Percentiles rank a stretch among this genome's conserved stretches.
Evolutionary conservation across 495 filamentous ascomycete genomes (phyloP).

Genomic region (Aspergillus mulundensis): DNA sequence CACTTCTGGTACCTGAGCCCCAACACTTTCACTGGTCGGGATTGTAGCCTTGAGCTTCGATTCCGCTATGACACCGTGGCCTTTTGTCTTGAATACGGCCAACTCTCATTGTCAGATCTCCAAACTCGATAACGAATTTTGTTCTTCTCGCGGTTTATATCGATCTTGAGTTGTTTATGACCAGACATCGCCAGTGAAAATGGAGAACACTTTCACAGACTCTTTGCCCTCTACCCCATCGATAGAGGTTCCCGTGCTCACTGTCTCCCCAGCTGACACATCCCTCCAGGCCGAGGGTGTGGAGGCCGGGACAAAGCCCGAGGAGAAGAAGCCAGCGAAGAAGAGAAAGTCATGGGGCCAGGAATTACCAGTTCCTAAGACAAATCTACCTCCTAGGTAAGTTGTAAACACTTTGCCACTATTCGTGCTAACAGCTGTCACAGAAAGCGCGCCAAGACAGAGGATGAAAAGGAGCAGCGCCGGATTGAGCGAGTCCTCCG

Average conservation of each 20-base stretch:
- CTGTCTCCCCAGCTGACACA: slow-evolving; percentile 50
- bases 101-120: too few species aligned
- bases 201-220: slow-evolving; percentile 39
- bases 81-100: slow-evolving; percentile 18
- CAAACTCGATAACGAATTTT: too few species aligned
- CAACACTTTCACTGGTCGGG: slow-evolving; percentile 15
- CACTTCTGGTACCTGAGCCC: slow-evolving; percentile 10
- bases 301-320: slow-evolving; percentile 28
- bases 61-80: slow-evolving; percentile 40
- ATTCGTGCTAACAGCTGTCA: background rate
- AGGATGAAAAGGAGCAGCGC: slow-evolving; percentile 97
- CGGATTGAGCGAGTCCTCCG: slow-evolving; percentile 95
- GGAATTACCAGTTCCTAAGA: slow-evolving; percentile 93
- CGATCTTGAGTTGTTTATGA: slow-evolving; percentile 2
- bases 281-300: slow-evolving; percentile 26
- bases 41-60: slow-evolving; percentile 23
- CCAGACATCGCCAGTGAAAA: slow-evolving; percentile 18
- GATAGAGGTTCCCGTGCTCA: slow-evolving; percentile 37
- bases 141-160: slow-evolving; percentile 1
- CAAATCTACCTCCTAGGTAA: slow-evolving; percentile 91
- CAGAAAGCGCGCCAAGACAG: slow-evolving; percentile 97
- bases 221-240: slow-evolving; percentile 31
- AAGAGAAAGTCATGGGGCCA: slow-evolving; percentile 99
- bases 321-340: slow-evolving; percentile 79
- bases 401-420: too few species aligned